Base-by-base conservation (phyloP, 2,329 filamentous ascomycete genomes). In the Colletotrichum agaves region DNA sequence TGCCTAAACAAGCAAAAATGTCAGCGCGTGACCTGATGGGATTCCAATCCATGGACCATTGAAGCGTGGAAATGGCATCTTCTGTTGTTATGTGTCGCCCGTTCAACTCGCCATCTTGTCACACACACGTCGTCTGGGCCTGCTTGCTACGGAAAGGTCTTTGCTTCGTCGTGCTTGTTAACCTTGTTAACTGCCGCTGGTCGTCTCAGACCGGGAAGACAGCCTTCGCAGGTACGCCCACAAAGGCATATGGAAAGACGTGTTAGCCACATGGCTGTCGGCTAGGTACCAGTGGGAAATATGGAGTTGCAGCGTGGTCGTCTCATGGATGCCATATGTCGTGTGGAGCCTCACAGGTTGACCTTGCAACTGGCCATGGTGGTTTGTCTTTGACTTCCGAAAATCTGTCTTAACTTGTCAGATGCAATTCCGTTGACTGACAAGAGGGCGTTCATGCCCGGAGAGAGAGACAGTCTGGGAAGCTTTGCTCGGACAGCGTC, bases 291-390 rank as follows among this genome's bases (percentile, higher is more conserved):
- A 47, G 27, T 15, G 46, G 39, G 65, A 17, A 55, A 12, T 49
- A 53, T 53, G 65, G 61, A 60, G 13, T 21, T 67, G 57, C 58
- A 23, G 23, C 44, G 60, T 63, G 59, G 56, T 53, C 63, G n/a
- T 67, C 33, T 35, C 64, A 64, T 57, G 47, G 41, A 19, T 50
- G 57, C 57, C 53, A 46, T 46, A 37, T 46, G 43, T 52, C 17
- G 27, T 46, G 41, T 58, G 35, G 15, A 19, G 43, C 31, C 21
- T 15, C 21, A 53, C 37, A 55, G n/a, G 21, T 46, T 44, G 47
- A 60, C 33, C 47, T 47, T 43, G 31, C 10, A 12, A 23, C 39
- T 49, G 64, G 61, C 61, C 47, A 39, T 47, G 64, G 61, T 33
- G 31, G 27, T 53, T 33, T 50, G 50, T 50, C 13, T 60, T 46